Conservation (phyloP, 768 basidiomycete genomes). For the Russula virescens region DNA sequence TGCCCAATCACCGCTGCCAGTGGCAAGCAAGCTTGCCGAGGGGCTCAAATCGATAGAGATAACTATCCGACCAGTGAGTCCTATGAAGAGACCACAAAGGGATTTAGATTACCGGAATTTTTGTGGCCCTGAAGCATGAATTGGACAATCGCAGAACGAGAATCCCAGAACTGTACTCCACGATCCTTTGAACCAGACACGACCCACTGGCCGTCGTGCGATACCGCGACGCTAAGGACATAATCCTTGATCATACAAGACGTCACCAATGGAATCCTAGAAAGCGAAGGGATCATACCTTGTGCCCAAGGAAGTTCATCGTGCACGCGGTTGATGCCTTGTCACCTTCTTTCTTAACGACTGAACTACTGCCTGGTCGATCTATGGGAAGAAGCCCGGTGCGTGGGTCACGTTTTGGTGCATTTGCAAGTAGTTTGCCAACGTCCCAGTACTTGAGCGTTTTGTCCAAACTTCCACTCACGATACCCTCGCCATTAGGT, state of each 20-base stretch:
- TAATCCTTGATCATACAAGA: slow-evolving; percentile 45
- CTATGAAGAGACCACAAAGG: not conserved
- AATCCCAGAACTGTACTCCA: slow-evolving; percentile 92
- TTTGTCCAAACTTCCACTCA: slow-evolving; percentile 78
- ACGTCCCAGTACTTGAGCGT: slow-evolving; percentile 61
- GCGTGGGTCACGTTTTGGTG: slow-evolving; percentile 30
- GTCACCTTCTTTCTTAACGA: slow-evolving; percentile 44
- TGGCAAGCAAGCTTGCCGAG: slow-evolving; percentile 55
- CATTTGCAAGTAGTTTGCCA: slow-evolving; percentile 32
- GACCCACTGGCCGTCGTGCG: slow-evolving; percentile 90
- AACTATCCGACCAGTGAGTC: slow-evolving; percentile 35
- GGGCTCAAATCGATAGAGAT: slow-evolving; percentile 69
- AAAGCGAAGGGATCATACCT: slow-evolving; percentile 38
- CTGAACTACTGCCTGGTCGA: slow-evolving; percentile 18
- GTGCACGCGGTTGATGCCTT: slow-evolving; percentile 50
- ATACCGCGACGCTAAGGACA: slow-evolving; percentile 71
- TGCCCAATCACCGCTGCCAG: slow-evolving; percentile 66
- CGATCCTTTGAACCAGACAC: slow-evolving; percentile 96
- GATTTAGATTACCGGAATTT: slow-evolving; percentile 46
- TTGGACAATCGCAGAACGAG: slow-evolving; percentile 71
- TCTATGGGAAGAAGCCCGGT: slow-evolving; percentile 21
- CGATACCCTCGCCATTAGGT: slow-evolving; percentile 81
- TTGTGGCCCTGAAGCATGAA: slow-evolving; percentile 85
- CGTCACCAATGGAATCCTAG: not conserved
- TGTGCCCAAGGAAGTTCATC: slow-evolving; percentile 88